Base-by-base conservation (phyloP, 208 protist genomes). In the Acanthamoeba triangularis region DNA sequence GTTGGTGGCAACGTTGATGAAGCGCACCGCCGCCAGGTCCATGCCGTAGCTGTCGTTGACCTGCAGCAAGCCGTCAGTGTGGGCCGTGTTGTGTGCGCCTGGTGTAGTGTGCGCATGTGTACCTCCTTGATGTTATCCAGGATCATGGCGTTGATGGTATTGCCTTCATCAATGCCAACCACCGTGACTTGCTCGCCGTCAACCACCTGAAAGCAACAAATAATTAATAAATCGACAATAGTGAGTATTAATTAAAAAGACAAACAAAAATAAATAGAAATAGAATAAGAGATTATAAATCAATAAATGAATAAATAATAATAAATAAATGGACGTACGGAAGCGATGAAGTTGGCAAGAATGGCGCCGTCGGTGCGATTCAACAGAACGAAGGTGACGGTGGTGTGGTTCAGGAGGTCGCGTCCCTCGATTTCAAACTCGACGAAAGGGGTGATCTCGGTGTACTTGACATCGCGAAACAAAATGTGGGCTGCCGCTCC, bases 71-170 rank as follows among this genome's bases (percentile, higher is more conserved):
- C 37, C 61, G 61, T n/a, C 61, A 67, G 16, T 67, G 61, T n/a
- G 16, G 1, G 28, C 61, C 37, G 37, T 3, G 37, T 41, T 41
- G 37, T 41, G 37, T 41, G 37, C 37, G 37, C 3, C 37, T 41
- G 37, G 37, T 3, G 37, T 41, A 4, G 37, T 41, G 37, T 41
- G 37, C 37, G 37, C 37, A 3, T 4, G 37, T 41, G n/a, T 78
- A 78, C 69, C 69, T 78, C 69, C 69, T 78, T 78, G 6, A 78
- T 44, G 69, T 78, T 41, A 7, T 78, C 69, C 11, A 78, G 69
- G 16, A 78, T n/a, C 8, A 78, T 6, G 37, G 37, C 33, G 69
- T 44, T 41, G 69, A 78, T 35, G 69, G 30, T 10, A 5, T 18
- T 20, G 8, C 37, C 69, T 6, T 35, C n/a, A 25, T 78, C 69